Percentiles rank a stretch among this genome's conserved stretches.
Evolutionary conservation across 495 filamentous ascomycete genomes (phyloP).

Genomic region (Usnea hakonensis): DNA sequence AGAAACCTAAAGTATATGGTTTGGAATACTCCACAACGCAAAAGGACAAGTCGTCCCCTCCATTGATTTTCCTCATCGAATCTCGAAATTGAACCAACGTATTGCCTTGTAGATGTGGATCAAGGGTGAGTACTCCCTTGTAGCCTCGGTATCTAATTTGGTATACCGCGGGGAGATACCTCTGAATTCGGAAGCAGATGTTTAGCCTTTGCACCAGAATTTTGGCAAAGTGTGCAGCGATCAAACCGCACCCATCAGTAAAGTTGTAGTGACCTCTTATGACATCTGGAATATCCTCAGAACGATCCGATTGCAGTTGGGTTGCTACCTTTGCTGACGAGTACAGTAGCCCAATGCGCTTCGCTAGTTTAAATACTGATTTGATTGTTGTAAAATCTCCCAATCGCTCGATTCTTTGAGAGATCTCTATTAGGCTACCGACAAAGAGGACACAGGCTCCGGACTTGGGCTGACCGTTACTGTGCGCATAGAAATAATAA

Average conservation of each 20-base stretch:
- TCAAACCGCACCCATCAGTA: conserved; percentile 45
- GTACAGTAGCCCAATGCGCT: conserved; percentile 45
- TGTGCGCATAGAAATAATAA: conserved; percentile 46
- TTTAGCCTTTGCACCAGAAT: conserved; percentile 30
- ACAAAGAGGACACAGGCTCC: conserved; percentile 40
- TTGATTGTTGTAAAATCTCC: conserved; percentile 46
- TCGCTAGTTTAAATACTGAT: conserved; percentile 44
- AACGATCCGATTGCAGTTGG: conserved; percentile 31
- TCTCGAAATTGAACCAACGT: conserved; percentile 38
- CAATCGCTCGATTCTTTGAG: conserved; percentile 33
- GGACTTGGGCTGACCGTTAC: conserved; percentile 48
- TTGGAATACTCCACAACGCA: conserved; percentile 42
- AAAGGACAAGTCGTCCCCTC: conserved; percentile 36
- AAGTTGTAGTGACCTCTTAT: conserved; percentile 38
- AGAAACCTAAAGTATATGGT: conserved; percentile 42
- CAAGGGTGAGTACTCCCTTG: conserved; percentile 43
- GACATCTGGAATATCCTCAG: conserved; percentile 43
- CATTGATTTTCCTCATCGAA: conserved; percentile 47
- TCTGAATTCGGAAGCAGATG: conserved; percentile 35
- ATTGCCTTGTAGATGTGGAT: conserved; percentile 32
- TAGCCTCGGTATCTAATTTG: conserved; percentile 47
- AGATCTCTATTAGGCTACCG: conserved; percentile 33
- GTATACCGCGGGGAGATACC: conserved; percentile 43
- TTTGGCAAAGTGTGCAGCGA: conserved; percentile 33
- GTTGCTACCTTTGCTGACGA: conserved; percentile 36